These are phyloP conservation scores for Vanrija sp. DNA, from an alignment of 1,284 basidiomycete species.

Conservation along the genomic window DNA sequence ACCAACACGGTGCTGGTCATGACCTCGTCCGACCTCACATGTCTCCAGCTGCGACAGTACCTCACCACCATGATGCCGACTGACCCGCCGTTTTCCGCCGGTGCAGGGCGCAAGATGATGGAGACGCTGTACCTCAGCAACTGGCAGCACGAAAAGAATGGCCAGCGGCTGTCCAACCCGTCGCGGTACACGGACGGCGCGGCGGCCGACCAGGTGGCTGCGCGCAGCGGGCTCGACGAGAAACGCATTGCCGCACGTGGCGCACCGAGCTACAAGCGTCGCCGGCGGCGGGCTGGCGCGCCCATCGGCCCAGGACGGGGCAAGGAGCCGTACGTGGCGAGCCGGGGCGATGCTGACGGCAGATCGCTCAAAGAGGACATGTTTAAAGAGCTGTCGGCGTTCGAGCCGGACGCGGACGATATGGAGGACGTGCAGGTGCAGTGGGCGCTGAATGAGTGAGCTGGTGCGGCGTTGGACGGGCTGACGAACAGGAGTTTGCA, in stretches of 20 bases:
- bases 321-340: background rate
- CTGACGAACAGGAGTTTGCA: conserved; percentile 11
- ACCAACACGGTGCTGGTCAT: conserved; percentile 80
- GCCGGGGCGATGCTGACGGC: background rate
- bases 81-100: conserved; percentile 51
- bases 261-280: conserved; percentile 58
- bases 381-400: conserved; percentile 39
- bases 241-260: conserved; percentile 31
- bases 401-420: conserved; percentile 23
- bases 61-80: conserved; percentile 62
- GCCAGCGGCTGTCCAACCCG: conserved; percentile 30
- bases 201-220: conserved; percentile 31
- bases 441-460: conserved; percentile 32
- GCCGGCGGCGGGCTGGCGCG: conserved; percentile 36
- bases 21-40: conserved; percentile 76
- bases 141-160: conserved; percentile 47
- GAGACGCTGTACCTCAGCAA: conserved; percentile 46
- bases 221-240: conserved; percentile 32
- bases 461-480: background rate
- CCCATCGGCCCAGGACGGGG: conserved; percentile 4
- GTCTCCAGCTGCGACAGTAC: conserved; percentile 71
- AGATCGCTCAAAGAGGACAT: conserved; percentile 22
- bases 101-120: conserved; percentile 69
- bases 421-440: conserved; percentile 31
- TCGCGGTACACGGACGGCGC: conserved; percentile 24